These are phyloP conservation scores for Fusarium drepaniforme DNA, from an alignment of 2,329 filamentous ascomycete species.

Conservation along the genomic window DNA sequence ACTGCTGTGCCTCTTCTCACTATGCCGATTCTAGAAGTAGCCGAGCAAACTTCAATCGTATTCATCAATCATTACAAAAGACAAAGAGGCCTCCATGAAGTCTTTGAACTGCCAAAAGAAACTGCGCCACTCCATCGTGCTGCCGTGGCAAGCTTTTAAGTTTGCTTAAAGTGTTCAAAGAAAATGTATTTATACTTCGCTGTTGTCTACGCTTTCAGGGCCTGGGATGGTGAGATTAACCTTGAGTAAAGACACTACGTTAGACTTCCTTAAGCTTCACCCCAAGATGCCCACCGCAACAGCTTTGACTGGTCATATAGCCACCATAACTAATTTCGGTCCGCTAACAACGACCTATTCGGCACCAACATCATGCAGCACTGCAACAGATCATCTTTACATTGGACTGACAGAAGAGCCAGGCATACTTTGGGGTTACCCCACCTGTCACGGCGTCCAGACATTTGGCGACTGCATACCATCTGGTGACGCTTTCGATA, in stretches of 20 bases:
- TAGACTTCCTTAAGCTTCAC: neutral
- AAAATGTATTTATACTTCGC: neutral
- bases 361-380: conserved; percentile 36
- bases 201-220: neutral
- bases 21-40: neutral
- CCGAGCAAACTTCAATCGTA: neutral
- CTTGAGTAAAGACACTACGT: neutral
- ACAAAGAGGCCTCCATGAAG: neutral
- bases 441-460: conserved; percentile 12
- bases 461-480: conserved; percentile 36
- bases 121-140: neutral
- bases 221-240: neutral
- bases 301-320: conserved; percentile 9
- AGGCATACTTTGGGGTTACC: conserved; percentile 9
- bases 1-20: neutral
- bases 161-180: neutral
- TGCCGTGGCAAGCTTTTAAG: neutral
- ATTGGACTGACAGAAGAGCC: neutral
- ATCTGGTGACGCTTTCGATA: conserved; percentile 28
- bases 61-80: neutral
- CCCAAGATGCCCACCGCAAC: conserved; percentile 40
- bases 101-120: neutral
- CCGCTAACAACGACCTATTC: conserved; percentile 44
- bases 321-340: conserved; percentile 41
- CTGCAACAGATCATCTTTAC: conserved; percentile 10